These are phyloP conservation scores for Candida ortonii DNA, from an alignment of 805 yeast species.

Conservation along the genomic window DNA sequence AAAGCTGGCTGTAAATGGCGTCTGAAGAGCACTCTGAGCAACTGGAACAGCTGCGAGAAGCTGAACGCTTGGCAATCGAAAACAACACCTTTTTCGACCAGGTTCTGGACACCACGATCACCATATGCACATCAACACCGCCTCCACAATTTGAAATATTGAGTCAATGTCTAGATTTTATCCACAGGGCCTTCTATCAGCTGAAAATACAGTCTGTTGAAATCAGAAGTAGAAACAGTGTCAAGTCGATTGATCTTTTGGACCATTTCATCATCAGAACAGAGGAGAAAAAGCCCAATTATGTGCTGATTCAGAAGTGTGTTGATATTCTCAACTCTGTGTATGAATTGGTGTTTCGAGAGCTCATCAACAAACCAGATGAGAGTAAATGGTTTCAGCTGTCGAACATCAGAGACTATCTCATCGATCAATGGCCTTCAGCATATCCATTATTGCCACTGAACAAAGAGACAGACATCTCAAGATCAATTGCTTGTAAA, in stretches of 20 bases:
- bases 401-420: constrained; percentile 50
- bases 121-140: constrained; percentile 20
- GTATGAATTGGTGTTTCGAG: constrained; percentile 43
- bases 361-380: constrained; percentile 47
- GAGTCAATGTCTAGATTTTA: constrained; percentile 24
- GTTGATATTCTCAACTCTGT: constrained; percentile 39
- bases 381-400: constrained; percentile 54
- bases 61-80: constrained; percentile 23
- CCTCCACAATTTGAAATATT: constrained; percentile 17
- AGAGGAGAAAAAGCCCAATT: constrained; percentile 20
- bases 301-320: constrained; percentile 23
- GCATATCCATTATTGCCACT: constrained; percentile 50
- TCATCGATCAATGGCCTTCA: constrained; percentile 61
- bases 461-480: constrained; percentile 47
- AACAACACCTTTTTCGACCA: constrained; percentile 20
- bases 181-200: constrained; percentile 25
- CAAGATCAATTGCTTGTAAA: constrained; percentile 55
- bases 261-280: constrained; percentile 22
- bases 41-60: constrained; percentile 19
- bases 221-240: constrained; percentile 17
- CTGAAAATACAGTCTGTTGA: constrained; percentile 22
- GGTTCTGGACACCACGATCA: constrained; percentile 22
- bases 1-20: too few relatives aligned
- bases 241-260: constrained; percentile 24
- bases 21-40: constrained; percentile 13